Percentiles rank a stretch among this genome's conserved stretches.
Evolutionary conservation across 2,329 filamentous ascomycete genomes (phyloP).

Genomic region (Colletotrichum euphorbiae): DNA sequence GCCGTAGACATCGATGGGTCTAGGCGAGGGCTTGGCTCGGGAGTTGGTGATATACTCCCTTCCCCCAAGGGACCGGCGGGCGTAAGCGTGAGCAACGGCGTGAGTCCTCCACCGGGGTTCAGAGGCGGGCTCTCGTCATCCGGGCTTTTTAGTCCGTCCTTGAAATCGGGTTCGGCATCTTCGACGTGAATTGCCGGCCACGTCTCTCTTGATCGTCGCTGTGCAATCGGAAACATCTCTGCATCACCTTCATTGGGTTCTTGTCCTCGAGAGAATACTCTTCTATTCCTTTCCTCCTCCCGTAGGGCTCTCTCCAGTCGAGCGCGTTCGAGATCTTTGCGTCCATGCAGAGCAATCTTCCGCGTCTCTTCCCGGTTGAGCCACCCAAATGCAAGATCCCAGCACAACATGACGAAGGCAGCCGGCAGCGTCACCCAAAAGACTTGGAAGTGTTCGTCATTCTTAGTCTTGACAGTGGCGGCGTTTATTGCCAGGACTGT

Average conservation of each 20-base stretch:
- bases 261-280: neutral
- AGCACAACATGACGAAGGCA: conserved; percentile 75
- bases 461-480: conserved; percentile 59
- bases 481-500: conserved; percentile 76
- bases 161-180: neutral
- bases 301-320: neutral
- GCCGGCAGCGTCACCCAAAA: conserved; percentile 78
- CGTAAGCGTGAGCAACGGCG: conserved; percentile 12
- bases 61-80: neutral
- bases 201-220: neutral
- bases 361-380: conserved; percentile 70
- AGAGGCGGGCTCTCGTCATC: conserved; percentile 15
- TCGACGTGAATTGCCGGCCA: conserved; percentile 16
- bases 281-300: conserved; percentile 11
- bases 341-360: conserved; percentile 68
- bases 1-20: conserved; percentile 14
- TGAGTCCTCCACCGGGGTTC: conserved; percentile 4
- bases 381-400: conserved; percentile 75
- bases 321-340: conserved; percentile 42
- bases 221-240: neutral
- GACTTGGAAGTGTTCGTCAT: conserved; percentile 61
- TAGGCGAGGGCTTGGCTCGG: conserved; percentile 11
- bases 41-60: neutral
- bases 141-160: neutral
- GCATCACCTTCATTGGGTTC: neutral